These are phyloP conservation scores for Agastache rugosa DNA, from an alignment of 257 asterid genomes.

Conservation along the genomic window DNA sequence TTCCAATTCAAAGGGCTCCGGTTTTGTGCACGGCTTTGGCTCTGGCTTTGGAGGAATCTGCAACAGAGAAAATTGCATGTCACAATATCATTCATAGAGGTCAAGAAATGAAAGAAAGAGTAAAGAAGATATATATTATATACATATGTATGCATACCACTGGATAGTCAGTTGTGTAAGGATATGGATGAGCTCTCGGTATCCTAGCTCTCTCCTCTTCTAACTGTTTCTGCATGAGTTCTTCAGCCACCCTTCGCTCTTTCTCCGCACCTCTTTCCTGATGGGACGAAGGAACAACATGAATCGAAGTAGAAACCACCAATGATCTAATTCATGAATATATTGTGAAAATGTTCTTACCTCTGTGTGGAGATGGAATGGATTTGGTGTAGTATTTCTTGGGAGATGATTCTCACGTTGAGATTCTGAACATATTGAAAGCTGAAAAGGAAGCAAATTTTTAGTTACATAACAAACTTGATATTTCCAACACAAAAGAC, in stretches of 20 bases:
- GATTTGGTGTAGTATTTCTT: conserved; percentile 69
- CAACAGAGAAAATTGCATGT: conserved; percentile 8
- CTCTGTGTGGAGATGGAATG: conserved; percentile 93
- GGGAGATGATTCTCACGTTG: conserved; percentile 67
- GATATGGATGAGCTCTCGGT: conserved; percentile 90
- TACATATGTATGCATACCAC: conserved; percentile 52
- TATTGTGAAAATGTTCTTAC: conserved; percentile 40
- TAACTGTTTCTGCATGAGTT: conserved; percentile 67
- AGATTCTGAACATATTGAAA: conserved; percentile 75
- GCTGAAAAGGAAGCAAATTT: conserved; percentile 45
- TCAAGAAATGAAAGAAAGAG: neutral
- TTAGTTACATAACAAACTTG: neutral
- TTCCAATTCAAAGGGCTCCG: conserved; percentile 88
- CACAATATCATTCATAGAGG: neutral
- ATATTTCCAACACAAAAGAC: neutral
- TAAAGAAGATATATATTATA: neutral
- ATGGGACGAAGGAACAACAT: conserved; percentile 21
- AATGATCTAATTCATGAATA: neutral
- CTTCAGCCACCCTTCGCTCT: conserved; percentile 64
- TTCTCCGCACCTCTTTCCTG: conserved; percentile 96
- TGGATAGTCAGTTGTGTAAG: conserved; percentile 96
- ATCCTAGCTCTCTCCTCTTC: conserved; percentile 86
- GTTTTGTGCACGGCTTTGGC: conserved; percentile 87
- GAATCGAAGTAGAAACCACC: conserved; percentile 10
- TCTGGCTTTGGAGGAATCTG: conserved; percentile 96